Conservation (phyloP, 2,329 filamentous ascomycete species). For the Aureobasidium sp. region DNA sequence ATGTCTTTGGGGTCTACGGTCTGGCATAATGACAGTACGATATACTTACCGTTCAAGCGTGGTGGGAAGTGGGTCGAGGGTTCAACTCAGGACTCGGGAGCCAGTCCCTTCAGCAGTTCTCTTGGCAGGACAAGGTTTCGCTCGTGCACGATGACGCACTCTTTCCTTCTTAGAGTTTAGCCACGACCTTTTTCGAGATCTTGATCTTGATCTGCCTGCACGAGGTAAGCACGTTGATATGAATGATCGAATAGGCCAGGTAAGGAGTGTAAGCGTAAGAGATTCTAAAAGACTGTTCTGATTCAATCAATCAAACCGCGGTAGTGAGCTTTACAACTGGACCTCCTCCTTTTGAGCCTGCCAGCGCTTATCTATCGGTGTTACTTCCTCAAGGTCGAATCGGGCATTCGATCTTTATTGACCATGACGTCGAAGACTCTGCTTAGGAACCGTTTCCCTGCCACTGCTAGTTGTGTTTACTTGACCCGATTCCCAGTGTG, state of each 20-base stretch:
- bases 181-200: background rate
- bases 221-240: background rate
- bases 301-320: no score
- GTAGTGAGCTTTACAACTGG: background rate
- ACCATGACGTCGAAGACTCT: conserved; percentile 9
- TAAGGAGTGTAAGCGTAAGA: background rate
- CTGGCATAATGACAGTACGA: background rate
- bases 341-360: background rate
- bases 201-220: background rate
- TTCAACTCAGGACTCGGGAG: background rate
- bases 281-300: background rate
- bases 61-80: background rate
- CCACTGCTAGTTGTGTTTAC: background rate
- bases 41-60: no score
- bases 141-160: conserved; percentile 1
- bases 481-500: background rate
- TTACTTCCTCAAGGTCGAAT: background rate
- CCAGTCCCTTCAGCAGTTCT: background rate
- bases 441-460: background rate
- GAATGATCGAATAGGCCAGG: background rate
- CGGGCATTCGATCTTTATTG: background rate
- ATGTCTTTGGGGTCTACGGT: background rate
- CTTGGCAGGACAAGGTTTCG: conserved; percentile 1
- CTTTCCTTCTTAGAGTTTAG: background rate
- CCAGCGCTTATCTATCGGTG: background rate